These are phyloP conservation scores for Aspergillus nomiae DNA, from an alignment of 2,329 filamentous ascomycete genomes.

Conservation along the genomic window DNA sequence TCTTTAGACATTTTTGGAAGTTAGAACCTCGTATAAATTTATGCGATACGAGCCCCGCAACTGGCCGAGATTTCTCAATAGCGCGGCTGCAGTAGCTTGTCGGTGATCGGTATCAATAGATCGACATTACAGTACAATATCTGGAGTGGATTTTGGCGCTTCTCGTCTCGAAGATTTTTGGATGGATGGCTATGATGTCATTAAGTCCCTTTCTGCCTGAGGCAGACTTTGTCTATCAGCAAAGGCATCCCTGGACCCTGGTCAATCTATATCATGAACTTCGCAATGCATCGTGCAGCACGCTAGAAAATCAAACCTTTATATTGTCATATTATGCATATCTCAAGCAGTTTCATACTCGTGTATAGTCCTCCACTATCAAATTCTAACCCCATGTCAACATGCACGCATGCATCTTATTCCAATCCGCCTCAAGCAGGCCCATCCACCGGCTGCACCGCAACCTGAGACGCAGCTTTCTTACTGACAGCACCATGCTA, in stretches of 20 bases:
- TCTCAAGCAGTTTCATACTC: neutral
- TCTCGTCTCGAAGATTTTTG: neutral
- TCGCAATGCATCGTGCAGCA: neutral
- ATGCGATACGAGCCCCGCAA: neutral
- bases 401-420: neutral
- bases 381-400: neutral
- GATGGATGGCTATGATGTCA: neutral
- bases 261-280: neutral
- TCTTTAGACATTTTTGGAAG: neutral
- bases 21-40: neutral
- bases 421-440: neutral
- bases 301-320: neutral
- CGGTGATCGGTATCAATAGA: neutral
- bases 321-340: neutral
- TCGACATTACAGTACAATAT: neutral
- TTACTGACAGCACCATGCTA: conserved; percentile 17
- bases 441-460: neutral
- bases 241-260: neutral
- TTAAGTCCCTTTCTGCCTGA: neutral
- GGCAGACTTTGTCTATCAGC: neutral
- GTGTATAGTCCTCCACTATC: neutral
- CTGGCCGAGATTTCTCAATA: neutral
- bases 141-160: neutral
- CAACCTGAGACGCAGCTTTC: conserved; percentile 6
- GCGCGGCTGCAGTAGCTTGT: neutral